These are phyloP conservation scores for Schizosaccharomyces osmophilus DNA, from an alignment of 805 yeast genomes.

Conservation along the genomic window DNA sequence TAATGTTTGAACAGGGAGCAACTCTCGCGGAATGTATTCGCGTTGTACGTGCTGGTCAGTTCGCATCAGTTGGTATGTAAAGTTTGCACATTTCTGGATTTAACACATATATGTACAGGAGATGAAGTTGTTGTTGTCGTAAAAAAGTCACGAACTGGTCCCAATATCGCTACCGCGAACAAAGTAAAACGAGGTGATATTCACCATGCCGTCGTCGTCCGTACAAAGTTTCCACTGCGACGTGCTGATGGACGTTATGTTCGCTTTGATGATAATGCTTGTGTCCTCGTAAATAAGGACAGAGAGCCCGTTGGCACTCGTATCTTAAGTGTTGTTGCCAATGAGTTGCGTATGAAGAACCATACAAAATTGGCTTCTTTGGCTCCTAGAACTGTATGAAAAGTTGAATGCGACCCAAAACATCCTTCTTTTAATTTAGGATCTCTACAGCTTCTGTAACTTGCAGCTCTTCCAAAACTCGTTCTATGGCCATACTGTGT, in stretches of 20 bases:
- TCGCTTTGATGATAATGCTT: constrained; percentile 86
- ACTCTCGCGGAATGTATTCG: constrained; percentile 86
- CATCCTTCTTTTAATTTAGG: too few species aligned
- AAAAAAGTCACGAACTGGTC: constrained; percentile 62
- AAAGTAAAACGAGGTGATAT: constrained; percentile 88
- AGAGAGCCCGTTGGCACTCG: constrained; percentile 90
- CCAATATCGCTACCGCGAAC: constrained; percentile 41
- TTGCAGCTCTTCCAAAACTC: too few species aligned
- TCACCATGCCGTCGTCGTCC: constrained; percentile 80
- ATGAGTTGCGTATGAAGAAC: constrained; percentile 62
- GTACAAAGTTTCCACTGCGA: constrained; percentile 58
- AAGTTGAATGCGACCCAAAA: background rate
- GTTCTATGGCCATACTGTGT: too few species aligned
- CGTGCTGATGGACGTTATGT: constrained; percentile 74
- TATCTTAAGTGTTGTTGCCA: constrained; percentile 67
- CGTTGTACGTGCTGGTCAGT: constrained; percentile 72
- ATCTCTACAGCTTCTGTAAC: too few species aligned
- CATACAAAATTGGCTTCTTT: constrained; percentile 67
- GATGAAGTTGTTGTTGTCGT: constrained; percentile 88
- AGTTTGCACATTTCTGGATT: background rate
- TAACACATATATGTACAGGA: constrained; percentile 19
- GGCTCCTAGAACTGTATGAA: constrained; percentile 41
- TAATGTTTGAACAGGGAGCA: constrained; percentile 32
- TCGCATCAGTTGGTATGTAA: constrained; percentile 21
- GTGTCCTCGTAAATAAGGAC: constrained; percentile 77